Conservation (phyloP, 768 basidiomycete species). For the Leccinum truebloodii region DNA sequence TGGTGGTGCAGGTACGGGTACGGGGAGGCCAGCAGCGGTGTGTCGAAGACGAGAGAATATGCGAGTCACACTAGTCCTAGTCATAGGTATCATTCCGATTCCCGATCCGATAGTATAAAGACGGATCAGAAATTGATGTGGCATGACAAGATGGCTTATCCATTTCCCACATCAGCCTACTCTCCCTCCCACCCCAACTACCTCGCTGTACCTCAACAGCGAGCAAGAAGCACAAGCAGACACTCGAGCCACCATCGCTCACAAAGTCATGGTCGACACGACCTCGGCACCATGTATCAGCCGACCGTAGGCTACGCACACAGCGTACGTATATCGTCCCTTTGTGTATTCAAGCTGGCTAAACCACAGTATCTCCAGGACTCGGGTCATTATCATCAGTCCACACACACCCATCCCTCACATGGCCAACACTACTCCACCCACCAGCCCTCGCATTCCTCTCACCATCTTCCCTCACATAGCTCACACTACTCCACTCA, state of each 20-base stretch:
- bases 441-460: conserved; percentile 21
- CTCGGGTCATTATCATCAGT: too few species aligned
- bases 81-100: conserved; percentile 6
- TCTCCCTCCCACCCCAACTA: conserved; percentile 2
- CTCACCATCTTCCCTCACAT: conserved; percentile 10
- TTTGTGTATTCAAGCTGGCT: neutral
- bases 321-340: conserved; percentile 14
- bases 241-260: conserved; percentile 12
- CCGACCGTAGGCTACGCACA: conserved; percentile 11
- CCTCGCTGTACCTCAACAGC: conserved; percentile 8
- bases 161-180: conserved; percentile 19
- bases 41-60: conserved; percentile 19
- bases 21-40: conserved; percentile 10
- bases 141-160: conserved; percentile 20
- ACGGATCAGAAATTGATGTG: neutral
- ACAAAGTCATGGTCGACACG: conserved; percentile 8
- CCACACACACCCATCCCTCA: conserved; percentile 9
- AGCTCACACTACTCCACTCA: conserved; percentile 11
- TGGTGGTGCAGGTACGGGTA: conserved; percentile 15
- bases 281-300: neutral
- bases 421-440: conserved; percentile 7
- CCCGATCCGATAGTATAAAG: conserved; percentile 18
- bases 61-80: conserved; percentile 4
- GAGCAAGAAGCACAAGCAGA: conserved; percentile 19
- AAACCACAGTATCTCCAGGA: neutral